A percentile compares a stretch with the other conserved stretches of the same genome.
Conservation (phyloP, 495 filamentous ascomycete species). For the Podospora pseudopauciseta region DNA sequence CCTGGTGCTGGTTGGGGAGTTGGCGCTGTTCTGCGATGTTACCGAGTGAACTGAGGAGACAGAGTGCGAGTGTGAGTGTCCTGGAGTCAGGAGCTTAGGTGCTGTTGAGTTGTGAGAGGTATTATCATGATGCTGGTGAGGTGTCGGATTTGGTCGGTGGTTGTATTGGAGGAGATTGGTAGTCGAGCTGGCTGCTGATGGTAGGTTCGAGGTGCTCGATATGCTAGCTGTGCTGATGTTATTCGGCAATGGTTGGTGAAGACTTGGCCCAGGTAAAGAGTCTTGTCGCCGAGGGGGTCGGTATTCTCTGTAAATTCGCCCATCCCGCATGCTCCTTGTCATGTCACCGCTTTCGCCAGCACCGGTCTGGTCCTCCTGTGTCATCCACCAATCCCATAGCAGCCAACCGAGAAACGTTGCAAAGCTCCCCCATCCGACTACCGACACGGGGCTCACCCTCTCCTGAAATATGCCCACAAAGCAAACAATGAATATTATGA, state of each 20-base stretch:
- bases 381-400: slow-evolving; percentile 86
- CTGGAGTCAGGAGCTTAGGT: slow-evolving; percentile 24
- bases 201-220: slow-evolving; percentile 29
- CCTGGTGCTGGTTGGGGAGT: slow-evolving; percentile 10
- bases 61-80: slow-evolving; percentile 30
- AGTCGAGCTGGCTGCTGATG: slow-evolving; percentile 41
- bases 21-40: slow-evolving; percentile 34
- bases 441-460: slow-evolving; percentile 75
- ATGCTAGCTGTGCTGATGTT: slow-evolving; percentile 28
- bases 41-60: slow-evolving; percentile 37
- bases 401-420: slow-evolving; percentile 86
- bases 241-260: not conserved
- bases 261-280: slow-evolving; percentile 6
- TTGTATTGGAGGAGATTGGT: slow-evolving; percentile 34
- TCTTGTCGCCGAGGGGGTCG: slow-evolving; percentile 27
- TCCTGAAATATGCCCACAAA: slow-evolving; percentile 88
- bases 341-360: slow-evolving; percentile 36
- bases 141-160: slow-evolving; percentile 12
- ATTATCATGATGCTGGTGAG: slow-evolving; percentile 9
- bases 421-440: slow-evolving; percentile 78
- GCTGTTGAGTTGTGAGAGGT: slow-evolving; percentile 11
- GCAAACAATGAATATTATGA: slow-evolving; percentile 89
- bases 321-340: slow-evolving; percentile 18
- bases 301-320: slow-evolving; percentile 17
- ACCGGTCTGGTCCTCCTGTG: slow-evolving; percentile 46